Evolutionary conservation across 805 yeast species (phyloP), one percentile per base, ranked within the genome.

Genomic region (Wickerhamomyces ciferrii): DNA sequence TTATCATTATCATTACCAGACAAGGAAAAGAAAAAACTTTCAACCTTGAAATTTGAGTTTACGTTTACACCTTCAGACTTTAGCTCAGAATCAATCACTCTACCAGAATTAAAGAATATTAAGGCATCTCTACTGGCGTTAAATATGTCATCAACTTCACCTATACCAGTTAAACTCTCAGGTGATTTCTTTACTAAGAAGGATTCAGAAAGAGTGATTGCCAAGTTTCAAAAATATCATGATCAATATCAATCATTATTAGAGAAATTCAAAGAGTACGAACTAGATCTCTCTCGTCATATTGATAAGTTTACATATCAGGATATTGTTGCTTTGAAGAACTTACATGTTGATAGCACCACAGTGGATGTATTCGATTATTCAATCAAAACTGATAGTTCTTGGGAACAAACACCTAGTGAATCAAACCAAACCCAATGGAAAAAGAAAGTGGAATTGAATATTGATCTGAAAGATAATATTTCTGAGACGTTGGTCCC

Each of bases 401-500:
- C 18, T 4, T 35, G 38, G 38, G 7, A 15, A 15, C 19, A 35
- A 5, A 27, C 31, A 27, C 4, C 11, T 4, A 27, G 11, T 27
- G 14, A 9, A 10, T 4, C 11, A 13, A 14, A 27, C 11, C 13
- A 5, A 4, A 27, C 7, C 18, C 10, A 35, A 19, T 35, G 38
- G 38, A 9, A 3, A 10, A 35, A 35, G 15, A 19, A 4, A 5
- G 21, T 35, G 5, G 18, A 35, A 6, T 19, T 79, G 3, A 76
- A 78, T n/a, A 52, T 81, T 45, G 62, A 66, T 25, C 60, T 72
- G 20, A 53, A 62, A 27, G 69, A 72, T 41, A 73, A 74, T 45
- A 68, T 75, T 36, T 65, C 64, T 42, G 71, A 76, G 42, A 79
- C 82, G 1, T 58, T 84, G 46, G 60, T 79, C 17, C 89, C 89